Percentiles rank a stretch among this genome's conserved stretches.
These are phyloP conservation scores for Lumnitzera littorea DNA, from an alignment of 345 rosid species.

Conservation along the genomic window DNA sequence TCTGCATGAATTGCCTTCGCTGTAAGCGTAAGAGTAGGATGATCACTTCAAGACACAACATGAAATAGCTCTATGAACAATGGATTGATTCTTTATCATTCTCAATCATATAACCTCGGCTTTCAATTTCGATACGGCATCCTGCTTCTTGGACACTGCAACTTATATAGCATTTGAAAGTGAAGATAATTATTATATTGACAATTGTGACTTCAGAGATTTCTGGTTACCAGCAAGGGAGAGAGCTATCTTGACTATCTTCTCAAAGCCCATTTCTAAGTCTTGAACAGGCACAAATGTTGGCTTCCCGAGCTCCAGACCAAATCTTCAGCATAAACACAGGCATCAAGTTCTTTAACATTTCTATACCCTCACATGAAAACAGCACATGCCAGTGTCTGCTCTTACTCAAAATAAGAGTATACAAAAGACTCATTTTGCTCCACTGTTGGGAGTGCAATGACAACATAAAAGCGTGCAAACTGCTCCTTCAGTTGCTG, in stretches of 20 bases:
- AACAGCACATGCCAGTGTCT: not conserved
- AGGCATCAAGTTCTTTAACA: not conserved
- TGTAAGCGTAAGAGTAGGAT: conserved; percentile 24
- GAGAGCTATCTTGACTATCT: conserved; percentile 76
- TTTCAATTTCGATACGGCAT: conserved; percentile 54
- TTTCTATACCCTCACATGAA: not conserved
- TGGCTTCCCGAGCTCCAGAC: conserved; percentile 86
- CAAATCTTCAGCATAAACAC: conserved; percentile 32
- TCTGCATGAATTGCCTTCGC: conserved; percentile 60
- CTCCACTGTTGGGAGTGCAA: conserved; percentile 49
- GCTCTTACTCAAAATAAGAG: conserved; percentile 79
- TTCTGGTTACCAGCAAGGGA: conserved; percentile 65
- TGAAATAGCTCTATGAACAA: not conserved
- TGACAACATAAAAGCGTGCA: conserved; percentile 59
- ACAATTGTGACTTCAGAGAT: not conserved
- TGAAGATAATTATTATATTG: not conserved
- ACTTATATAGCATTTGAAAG: not conserved
- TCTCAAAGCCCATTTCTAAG: conserved; percentile 92
- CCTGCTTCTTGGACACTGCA: conserved; percentile 81
- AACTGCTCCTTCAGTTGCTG: conserved; percentile 63
- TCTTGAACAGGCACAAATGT: conserved; percentile 73
- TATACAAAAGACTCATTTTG: conserved; percentile 63
- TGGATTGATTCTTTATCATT: not conserved
- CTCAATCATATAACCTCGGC: conserved; percentile 52
- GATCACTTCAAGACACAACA: not conserved